A percentile compares a stretch with the other conserved stretches of the same genome.
phyloP scores from a whole-genome alignment of 768 basidiomycete genomes.

The Trametes cingulata region DNA sequence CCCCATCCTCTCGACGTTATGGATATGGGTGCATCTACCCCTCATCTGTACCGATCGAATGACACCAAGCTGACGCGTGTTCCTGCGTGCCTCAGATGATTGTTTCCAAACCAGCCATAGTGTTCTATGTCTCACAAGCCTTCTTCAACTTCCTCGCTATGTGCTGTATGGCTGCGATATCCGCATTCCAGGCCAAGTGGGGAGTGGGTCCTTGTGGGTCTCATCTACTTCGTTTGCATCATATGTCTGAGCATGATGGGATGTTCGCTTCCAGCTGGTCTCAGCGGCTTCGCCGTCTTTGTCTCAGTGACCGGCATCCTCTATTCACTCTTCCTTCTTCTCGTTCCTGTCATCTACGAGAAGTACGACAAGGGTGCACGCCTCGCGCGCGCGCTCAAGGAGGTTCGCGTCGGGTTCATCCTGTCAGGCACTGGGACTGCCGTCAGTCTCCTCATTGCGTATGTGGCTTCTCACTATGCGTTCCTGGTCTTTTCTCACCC shows the following conservation, averaged over 20 bases:
- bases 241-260: not conserved
- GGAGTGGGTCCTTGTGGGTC: conserved; percentile 81
- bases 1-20: conserved; percentile 62
- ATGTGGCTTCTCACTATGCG: conserved; percentile 34
- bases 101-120: conserved; percentile 78
- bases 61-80: conserved; percentile 22
- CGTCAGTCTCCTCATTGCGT: conserved; percentile 76
- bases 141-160: conserved; percentile 95
- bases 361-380: conserved; percentile 81
- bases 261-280: conserved; percentile 63
- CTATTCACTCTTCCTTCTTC: conserved; percentile 70
- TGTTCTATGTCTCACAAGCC: conserved; percentile 73
- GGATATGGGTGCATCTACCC: conserved; percentile 62
- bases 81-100: conserved; percentile 63
- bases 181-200: conserved; percentile 86
- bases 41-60: conserved; percentile 14
- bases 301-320: conserved; percentile 71
- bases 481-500: conserved; percentile 10
- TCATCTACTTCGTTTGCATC: not conserved
- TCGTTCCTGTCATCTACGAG: conserved; percentile 79
- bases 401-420: conserved; percentile 83
- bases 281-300: conserved; percentile 85
- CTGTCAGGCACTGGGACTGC: conserved; percentile 69
- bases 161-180: conserved; percentile 89
- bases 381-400: conserved; percentile 78